Evolutionary conservation across 441 rosid genomes (phyloP), one percentile per base, ranked within the genome.

Genomic region (Pelargonium fulgidum): DNA sequence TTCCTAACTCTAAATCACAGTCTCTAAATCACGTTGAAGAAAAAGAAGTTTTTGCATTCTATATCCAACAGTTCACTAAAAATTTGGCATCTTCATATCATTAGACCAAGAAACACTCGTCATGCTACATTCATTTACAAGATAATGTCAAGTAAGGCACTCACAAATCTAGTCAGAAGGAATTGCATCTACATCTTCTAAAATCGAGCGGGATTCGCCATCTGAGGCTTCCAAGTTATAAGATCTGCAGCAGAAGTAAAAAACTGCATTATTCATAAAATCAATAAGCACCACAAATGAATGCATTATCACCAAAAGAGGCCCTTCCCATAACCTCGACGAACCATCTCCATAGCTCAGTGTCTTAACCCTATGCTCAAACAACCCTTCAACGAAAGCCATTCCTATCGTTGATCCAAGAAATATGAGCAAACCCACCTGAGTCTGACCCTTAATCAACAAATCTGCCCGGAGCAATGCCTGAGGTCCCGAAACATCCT

Each of bases 321-420:
- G 96, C 69, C 95, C 97, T 81, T 89, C 97, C 97, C 98, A 93
- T 22, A 89, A 71, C 85, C 96, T 91, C 0, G 94, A 86, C 64
- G 96, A 91, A 47, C 96, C 94, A 50, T 91, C 97, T 70, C 96
- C 98, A 76, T 93, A 89, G 65, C 93, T 93, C 84, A 93, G 59
- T 17, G 83, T 83, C 85, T 84, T 93, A 65, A 93, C 93, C 68
- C 96, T 84, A 70, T 93, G 97, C 81, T 93, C 93, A 80, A 91
- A 91, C 85, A 93, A 78, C 12, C 98, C 96, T 75, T 85, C 92
- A 56, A 88, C 85, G 74, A 91, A 87, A 0, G 87, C 86, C 81
- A 85, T 72, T 41, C 92, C 95, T 24, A 91, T 87, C 10, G 98
- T 89, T 0, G 98, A 86, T 33, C 95, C 95, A 6, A 93, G 84